Base-by-base conservation (phyloP, 2,329 filamentous ascomycete genomes). In the Didymellaceae sp. region DNA sequence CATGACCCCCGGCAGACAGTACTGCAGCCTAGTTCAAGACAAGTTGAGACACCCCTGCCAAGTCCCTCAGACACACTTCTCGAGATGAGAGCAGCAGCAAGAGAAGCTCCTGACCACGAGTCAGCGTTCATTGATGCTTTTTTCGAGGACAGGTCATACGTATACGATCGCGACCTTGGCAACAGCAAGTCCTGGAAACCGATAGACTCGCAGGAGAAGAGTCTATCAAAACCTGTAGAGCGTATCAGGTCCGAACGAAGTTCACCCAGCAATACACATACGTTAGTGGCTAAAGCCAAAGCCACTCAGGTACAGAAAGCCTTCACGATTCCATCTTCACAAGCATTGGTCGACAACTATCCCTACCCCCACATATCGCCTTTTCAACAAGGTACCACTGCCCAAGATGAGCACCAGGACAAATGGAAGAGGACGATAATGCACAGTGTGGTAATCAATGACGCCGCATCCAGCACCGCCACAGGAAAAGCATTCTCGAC, bases 71-170 rank as follows among this genome's bases (percentile, higher is more conserved):
- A 37, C 11, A 7, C n/a, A 9, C n/a, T n/a, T n/a, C n/a, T n/a
- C n/a, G 22, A 21, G 3, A 22, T n/a, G 9, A 16, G 25, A 14
- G 20, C 13, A 11, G 31, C 11, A 6, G 37, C 42, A 7, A 42
- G 42, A n/a, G 42, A 52, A n/a, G 48, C 37, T 6, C 39, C 32
- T 5, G 31, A 39, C 2, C 41, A 55, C 25, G 61, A 66, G 6
- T 42, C 55, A 5, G 49, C 58, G 1, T 67, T 67, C 35, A 65
- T 68, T 17, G 55, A 65, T 14, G 57, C 57, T 11, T 65, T 69
- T 17, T 56, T 69, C 16, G 46, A 51, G 2, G 54, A 62, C 3
- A 50, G 51, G 6, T 25, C 56, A 13, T 37, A 28, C 11, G 18
- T 24, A 1, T 22, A 42, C 10, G 42, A 52, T 13, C 37, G 37